Evolutionary conservation across 352 stramenopile genomes (phyloP).

Genomic region (Lagenidium sp.): DNA sequence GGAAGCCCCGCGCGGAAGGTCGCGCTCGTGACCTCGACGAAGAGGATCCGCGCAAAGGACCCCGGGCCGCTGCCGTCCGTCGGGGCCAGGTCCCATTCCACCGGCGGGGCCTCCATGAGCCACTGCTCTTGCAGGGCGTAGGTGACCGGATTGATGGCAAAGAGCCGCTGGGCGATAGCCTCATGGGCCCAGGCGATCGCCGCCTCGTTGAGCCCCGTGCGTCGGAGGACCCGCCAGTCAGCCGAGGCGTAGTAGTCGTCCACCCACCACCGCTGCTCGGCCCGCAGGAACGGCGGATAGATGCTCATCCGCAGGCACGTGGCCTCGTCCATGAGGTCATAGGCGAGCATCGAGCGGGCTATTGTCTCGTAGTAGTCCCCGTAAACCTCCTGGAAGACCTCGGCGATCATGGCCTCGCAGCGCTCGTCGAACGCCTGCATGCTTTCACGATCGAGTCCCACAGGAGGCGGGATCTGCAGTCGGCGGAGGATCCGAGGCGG

Average conservation of each 20-base stretch:
- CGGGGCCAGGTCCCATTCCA: conserved; percentile 64
- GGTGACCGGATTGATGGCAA: conserved; percentile 72
- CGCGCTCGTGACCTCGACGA: conserved; percentile 66
- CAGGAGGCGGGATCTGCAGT: conserved; percentile 58
- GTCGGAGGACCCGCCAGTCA: conserved; percentile 73
- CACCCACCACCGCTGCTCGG: conserved; percentile 82
- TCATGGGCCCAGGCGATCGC: conserved; percentile 30
- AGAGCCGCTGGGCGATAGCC: conserved; percentile 43
- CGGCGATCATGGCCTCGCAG: conserved; percentile 59
- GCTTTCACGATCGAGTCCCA: conserved; percentile 24
- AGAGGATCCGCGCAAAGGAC: conserved; percentile 68
- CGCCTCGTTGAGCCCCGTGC: conserved; percentile 57
- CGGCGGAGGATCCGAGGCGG: conserved; percentile 53
- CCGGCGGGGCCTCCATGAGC: conserved; percentile 56
- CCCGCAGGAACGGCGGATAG: conserved; percentile 67
- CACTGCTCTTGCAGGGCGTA: conserved; percentile 86
- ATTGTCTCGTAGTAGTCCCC: conserved; percentile 68
- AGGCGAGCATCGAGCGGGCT: conserved; percentile 80
- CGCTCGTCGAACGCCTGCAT: conserved; percentile 48
- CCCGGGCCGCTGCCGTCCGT: conserved; percentile 7
- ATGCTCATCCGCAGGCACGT: conserved; percentile 72
- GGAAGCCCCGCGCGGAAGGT: conserved; percentile 66
- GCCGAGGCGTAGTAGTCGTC: conserved; percentile 60
- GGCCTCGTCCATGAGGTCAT: conserved; percentile 76
- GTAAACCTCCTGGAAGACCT: conserved; percentile 74